Percentiles rank a stretch among this genome's conserved stretches.
Conservation (phyloP, 306 rosid species). For the Vicia sativa region DNA sequence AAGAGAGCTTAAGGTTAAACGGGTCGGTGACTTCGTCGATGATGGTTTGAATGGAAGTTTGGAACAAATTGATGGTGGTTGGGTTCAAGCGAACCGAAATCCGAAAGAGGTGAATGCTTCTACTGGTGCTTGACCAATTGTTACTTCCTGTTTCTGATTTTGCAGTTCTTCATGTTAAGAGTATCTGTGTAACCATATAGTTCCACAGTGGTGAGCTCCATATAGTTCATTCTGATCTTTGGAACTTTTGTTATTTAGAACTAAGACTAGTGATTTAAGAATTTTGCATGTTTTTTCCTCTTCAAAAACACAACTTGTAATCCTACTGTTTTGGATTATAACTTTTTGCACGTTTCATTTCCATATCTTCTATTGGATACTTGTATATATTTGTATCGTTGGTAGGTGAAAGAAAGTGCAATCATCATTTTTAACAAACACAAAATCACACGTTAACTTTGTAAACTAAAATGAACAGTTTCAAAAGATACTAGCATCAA, state of each 20-base stretch:
- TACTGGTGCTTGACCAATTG: slow-evolving; percentile 22
- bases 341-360: neutral
- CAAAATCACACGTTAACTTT: neutral
- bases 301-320: neutral
- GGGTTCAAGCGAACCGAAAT: slow-evolving; percentile 69
- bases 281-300: slow-evolving; percentile 8
- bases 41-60: slow-evolving; percentile 89
- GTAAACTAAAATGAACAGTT: slow-evolving; percentile 13
- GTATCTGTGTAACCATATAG: slow-evolving; percentile 21
- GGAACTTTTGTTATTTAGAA: slow-evolving; percentile 37
- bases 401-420: slow-evolving; percentile 3
- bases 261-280: slow-evolving; percentile 30
- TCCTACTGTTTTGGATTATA: neutral
- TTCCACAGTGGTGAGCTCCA: slow-evolving; percentile 31
- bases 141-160: slow-evolving; percentile 31
- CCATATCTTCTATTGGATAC: slow-evolving; percentile 1
- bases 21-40: slow-evolving; percentile 89
- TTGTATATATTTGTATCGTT: neutral
- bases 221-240: slow-evolving; percentile 22
- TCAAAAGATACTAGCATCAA: neutral
- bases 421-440: neutral
- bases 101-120: slow-evolving; percentile 42
- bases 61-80: slow-evolving; percentile 80
- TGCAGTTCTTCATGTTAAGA: slow-evolving; percentile 37
- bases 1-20: slow-evolving; percentile 75